Base-by-base conservation (phyloP, 2,329 filamentous ascomycete species). In the Cadophora luteo-olivacea region DNA sequence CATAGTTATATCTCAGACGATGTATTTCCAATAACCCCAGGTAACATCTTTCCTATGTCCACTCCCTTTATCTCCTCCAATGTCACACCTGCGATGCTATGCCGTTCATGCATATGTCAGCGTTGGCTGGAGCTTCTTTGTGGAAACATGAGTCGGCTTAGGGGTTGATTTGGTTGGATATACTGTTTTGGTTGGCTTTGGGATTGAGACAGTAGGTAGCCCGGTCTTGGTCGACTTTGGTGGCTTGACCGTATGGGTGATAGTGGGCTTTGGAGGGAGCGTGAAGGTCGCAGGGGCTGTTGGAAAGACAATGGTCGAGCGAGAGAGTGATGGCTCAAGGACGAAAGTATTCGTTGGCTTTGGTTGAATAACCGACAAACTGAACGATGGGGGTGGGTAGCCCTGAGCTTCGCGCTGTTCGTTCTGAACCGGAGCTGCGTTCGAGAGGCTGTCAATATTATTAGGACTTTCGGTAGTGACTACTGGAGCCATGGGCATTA, bases 251-350 rank as follows among this genome's bases (percentile, higher is more conserved):
- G 55, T 38, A 14, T n/a, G 11, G 33, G 51, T 29, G 51, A 32
- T 24, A 33, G 55, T 58, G 8, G 55, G 55, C 55, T 58, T 58
- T 38, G 55, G 55, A 41, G 55, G 55, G 38, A 58, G 32, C 3
- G 32, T 58, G 19, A 36, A 58, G 33, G 32, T 41, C 14, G 55
- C n/a, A 24, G 55, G 55, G 7, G 55, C 19, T 16, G 55, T 24
- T 24, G 55, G 55, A 11, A 58, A 24, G n/a, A 58, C 29, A 4
- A 58, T 58, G 19, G 55, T 38, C 19, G 55, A 58, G 33, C 55
- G 55, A 41, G 55, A 58, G n/a, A 58, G 55, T 4, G 55, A 41
- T 41, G 55, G 32, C n/a, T 38, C 55, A 33, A 58, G 55, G n/a
- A 16, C n/a, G n/a, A 24, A 16, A 24, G 55, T 38, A 33, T 58